These are phyloP conservation scores for Cochlearia excelsa DNA, from an alignment of 345 rosid genomes.

Conservation along the genomic window DNA sequence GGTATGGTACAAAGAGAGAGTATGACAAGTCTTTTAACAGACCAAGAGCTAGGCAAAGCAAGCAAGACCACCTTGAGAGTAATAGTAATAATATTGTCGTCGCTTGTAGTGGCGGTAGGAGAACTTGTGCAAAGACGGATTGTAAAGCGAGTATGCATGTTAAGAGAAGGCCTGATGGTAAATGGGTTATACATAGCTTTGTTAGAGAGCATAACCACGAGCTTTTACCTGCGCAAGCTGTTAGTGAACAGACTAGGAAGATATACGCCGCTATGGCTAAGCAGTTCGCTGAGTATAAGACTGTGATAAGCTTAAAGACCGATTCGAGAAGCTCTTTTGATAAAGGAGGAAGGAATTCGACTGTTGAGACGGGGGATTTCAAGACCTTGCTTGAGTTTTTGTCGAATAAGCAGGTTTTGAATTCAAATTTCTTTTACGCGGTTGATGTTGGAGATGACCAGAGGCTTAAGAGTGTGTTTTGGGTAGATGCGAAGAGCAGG, in stretches of 20 bases:
- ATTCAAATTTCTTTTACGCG: constrained; percentile 65
- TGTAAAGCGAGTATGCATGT: constrained; percentile 86
- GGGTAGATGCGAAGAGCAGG: constrained; percentile 73
- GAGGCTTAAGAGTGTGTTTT: constrained; percentile 51
- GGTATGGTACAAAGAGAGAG: constrained; percentile 65
- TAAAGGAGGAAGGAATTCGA: constrained; percentile 45
- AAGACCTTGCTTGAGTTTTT: constrained; percentile 49
- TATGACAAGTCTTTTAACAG: constrained; percentile 55
- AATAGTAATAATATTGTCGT: not conserved
- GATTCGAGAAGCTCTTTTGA: constrained; percentile 46
- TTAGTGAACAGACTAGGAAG: constrained; percentile 67
- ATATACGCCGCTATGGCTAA: constrained; percentile 74
- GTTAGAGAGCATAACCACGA: constrained; percentile 73
- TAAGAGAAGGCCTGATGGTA: constrained; percentile 70
- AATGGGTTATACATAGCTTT: constrained; percentile 68
- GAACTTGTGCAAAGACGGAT: constrained; percentile 59
- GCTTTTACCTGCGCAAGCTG: constrained; percentile 73
- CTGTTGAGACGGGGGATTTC: constrained; percentile 54
- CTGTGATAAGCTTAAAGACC: constrained; percentile 47
- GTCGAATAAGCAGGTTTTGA: constrained; percentile 47
- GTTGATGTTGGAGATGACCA: constrained; percentile 62
- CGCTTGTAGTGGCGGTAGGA: constrained; percentile 37
- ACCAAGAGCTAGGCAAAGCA: constrained; percentile 59
- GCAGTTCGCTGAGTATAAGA: constrained; percentile 64
- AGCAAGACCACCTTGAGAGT: constrained; percentile 51